phyloP scores from a whole-genome alignment of 106 monocot genomes.

The Dioscorea zingiberensis region DNA sequence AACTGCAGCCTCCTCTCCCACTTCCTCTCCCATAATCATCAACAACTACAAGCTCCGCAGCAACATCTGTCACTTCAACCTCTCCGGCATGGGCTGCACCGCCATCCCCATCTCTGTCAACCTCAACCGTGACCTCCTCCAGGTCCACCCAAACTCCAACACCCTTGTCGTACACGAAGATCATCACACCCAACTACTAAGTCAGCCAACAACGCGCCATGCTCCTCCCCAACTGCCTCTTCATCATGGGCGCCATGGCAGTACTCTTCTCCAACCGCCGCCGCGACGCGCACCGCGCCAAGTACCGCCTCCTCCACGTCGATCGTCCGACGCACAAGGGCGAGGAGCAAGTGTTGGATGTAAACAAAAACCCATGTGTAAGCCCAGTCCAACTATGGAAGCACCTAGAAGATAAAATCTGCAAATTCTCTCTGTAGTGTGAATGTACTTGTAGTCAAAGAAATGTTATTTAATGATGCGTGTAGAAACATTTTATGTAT shows the following conservation, averaged over 20 bases:
- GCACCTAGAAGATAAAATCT: no score
- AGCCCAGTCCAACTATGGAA: no score
- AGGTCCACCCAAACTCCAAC: slow-evolving; percentile 4
- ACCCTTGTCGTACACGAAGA: slow-evolving; percentile 5
- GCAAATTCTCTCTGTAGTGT: no score
- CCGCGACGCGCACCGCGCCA: slow-evolving; percentile 28
- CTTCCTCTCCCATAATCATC: slow-evolving; percentile 53
- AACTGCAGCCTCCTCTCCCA: slow-evolving; percentile 55
- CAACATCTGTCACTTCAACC: slow-evolving; percentile 42
- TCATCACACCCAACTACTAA: slow-evolving; percentile 36
- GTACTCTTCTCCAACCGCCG: slow-evolving; percentile 50
- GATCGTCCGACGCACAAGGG: slow-evolving; percentile 44
- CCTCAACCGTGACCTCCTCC: slow-evolving; percentile 24
- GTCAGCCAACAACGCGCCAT: slow-evolving; percentile 28
- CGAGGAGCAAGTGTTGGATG: slow-evolving; percentile 34
- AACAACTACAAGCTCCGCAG: slow-evolving; percentile 55
- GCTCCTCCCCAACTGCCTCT: slow-evolving; percentile 39
- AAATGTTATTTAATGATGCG: no score
- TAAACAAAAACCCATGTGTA: no score
- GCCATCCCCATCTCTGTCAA: slow-evolving; percentile 46
- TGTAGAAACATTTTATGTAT: no score
- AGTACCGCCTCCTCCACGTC: slow-evolving; percentile 40
- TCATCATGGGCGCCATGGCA: slow-evolving; percentile 1
- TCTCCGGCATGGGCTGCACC: slow-evolving; percentile 56
- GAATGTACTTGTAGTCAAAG: no score